Evolutionary conservation across 1,284 basidiomycete genomes (phyloP), one percentile per base, ranked within the genome.

Genomic region (Wallemia mellicola): DNA sequence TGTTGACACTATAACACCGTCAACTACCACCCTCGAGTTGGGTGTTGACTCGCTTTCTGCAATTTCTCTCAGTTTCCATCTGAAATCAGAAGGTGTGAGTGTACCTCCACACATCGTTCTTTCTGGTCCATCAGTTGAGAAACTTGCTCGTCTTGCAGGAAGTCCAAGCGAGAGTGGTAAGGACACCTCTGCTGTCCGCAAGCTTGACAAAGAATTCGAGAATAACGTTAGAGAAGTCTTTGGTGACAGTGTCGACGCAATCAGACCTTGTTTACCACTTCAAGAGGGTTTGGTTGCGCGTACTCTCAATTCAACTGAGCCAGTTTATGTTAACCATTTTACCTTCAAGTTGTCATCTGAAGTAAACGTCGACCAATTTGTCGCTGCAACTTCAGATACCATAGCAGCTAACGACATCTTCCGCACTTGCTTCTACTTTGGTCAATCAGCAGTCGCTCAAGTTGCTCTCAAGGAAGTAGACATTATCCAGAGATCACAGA

Each of bases 41-140:
- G 67, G 68, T 30, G 63, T 68, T n/a, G 66, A 63, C 33, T 59
- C 27, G 17, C 67, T 65, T n/a, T 64, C 67, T 58, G 60, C 62
- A 1, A 61, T 60, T 22, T 63, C 66, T 27, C 60, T 57, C 24
- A 57, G 55, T 25, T 57, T 57, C 24, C 24, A 26, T 17, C 22
- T 57, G 15, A 26, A 28, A n/a, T 26, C 55, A 17, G 22, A 26
- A 17, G 55, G 55, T n/a, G 5, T 57, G 9, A 3, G 7, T 11
- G 55, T 28, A 25, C 55, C 55, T 9, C 25, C 27, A 14, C 55
- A 26, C 15, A 15, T 27, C 11, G 25, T 57, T 5, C 22, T 57
- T 2, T 26, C 25, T 14, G 55, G 55, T 24, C 55, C 55, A 24
- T 57, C 55, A 26, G 55, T 57, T 7, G 55, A 57, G 55, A 28